phyloP scores from a whole-genome alignment of 2,329 filamentous ascomycete species.

The Claviceps sp. region DNA sequence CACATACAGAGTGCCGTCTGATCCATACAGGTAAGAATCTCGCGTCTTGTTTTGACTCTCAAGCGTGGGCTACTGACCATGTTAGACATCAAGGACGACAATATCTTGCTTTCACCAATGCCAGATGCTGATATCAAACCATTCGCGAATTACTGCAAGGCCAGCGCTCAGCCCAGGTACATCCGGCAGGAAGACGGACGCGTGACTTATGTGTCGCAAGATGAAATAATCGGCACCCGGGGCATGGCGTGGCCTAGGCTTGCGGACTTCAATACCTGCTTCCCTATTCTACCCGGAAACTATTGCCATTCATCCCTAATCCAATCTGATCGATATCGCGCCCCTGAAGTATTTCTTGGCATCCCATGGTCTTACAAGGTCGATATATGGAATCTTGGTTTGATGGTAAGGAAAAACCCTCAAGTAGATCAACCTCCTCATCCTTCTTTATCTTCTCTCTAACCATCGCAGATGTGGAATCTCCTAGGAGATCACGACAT shows the following conservation, averaged over 20 bases:
- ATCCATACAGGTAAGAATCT: not conserved
- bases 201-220: too few relatives aligned
- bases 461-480: not conserved
- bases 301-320: constrained; percentile 8
- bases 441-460: not conserved
- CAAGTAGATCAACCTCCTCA: not conserved
- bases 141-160: not conserved
- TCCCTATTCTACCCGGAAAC: constrained; percentile 1
- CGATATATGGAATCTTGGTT: constrained; percentile 11
- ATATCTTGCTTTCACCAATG: constrained; percentile 7
- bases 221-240: too few relatives aligned
- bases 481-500: not conserved
- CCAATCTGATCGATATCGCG: constrained; percentile 11
- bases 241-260: not conserved
- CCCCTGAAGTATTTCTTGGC: constrained; percentile 13
- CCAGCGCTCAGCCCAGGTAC: too few relatives aligned
- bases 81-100: constrained; percentile 5
- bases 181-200: not conserved
- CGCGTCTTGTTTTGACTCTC: constrained; percentile 3
- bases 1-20: too few relatives aligned
- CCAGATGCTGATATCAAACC: too few relatives aligned
- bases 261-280: not conserved
- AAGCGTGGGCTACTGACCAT: not conserved
- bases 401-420: constrained; percentile 3
- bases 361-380: constrained; percentile 9